A percentile compares a stretch with the other conserved stretches of the same genome.
Conservation (phyloP, 2,329 filamentous ascomycete genomes). For the Pseudogymnoascus sp. region DNA sequence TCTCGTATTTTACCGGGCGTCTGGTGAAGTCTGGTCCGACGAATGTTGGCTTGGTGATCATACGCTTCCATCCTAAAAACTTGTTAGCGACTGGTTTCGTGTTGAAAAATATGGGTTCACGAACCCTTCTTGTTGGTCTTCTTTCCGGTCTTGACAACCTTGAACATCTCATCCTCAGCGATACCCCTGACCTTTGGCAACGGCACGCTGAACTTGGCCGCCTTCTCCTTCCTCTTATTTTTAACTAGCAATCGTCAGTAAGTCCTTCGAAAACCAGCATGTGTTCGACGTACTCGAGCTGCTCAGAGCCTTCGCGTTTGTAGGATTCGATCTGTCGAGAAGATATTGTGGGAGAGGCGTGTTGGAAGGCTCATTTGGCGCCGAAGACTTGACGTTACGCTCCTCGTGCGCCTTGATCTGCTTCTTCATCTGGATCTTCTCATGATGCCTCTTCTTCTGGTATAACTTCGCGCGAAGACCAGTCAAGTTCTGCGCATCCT, state of each 20-base stretch:
- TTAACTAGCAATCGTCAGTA: slow-evolving; percentile 49
- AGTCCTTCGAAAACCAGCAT: neutral
- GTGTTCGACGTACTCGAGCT: slow-evolving; percentile 49
- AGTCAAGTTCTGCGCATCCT: slow-evolving; percentile 85
- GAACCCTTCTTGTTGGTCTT: slow-evolving; percentile 74
- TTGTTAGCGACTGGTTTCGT: neutral
- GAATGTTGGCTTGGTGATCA: slow-evolving; percentile 76
- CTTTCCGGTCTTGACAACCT: slow-evolving; percentile 87
- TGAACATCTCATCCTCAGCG: slow-evolving; percentile 92
- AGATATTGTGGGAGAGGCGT: slow-evolving; percentile 83
- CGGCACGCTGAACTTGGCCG: slow-evolving; percentile 82
- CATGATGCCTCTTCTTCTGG: slow-evolving; percentile 82
- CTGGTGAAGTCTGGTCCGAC: slow-evolving; percentile 84
- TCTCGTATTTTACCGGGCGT: slow-evolving; percentile 66
- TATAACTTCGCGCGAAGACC: slow-evolving; percentile 85
- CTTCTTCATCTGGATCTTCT: slow-evolving; percentile 96
- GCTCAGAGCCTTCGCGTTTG: slow-evolving; percentile 59
- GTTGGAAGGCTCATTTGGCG: slow-evolving; percentile 62
- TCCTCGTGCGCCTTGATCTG: slow-evolving; percentile 86
- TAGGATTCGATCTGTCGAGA: slow-evolving; percentile 63
- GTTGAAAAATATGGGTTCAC: neutral
- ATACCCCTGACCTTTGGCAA: slow-evolving; percentile 89
- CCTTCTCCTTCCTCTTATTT: slow-evolving; percentile 86
- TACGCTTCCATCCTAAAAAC: slow-evolving; percentile 26
- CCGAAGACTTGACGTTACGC: slow-evolving; percentile 80